Evolutionary conservation across 805 yeast species (phyloP), one percentile per base, ranked within the genome.

Genomic region (Zygoascus bituminiphila): DNA sequence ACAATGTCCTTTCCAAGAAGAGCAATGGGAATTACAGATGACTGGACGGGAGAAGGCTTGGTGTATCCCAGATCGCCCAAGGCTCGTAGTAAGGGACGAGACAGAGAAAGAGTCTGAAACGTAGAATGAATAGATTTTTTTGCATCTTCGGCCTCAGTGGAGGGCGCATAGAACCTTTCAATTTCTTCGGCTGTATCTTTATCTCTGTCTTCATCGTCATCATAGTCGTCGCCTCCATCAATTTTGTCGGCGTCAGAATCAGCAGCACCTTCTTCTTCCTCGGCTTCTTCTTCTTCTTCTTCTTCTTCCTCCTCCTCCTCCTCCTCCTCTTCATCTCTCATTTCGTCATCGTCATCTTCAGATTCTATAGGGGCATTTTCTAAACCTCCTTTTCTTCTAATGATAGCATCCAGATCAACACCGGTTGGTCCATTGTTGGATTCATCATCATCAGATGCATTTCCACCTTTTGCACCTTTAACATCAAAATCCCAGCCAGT

Each of bases 31-130:
- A 93, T 89, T 7, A 95, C 79, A 0, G 96, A 85, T 52, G 89
- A 74, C 71, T 93, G 98, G 69, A 93, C 87, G 12, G 96, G 95
- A 0, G 97, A 84, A 6, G 98, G 98, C 44, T 76, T 77, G n/a
- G 79, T 62, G 64, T 89, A 93, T 5, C 95, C 95, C 35, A 93
- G 71, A 26, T 81, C 81, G 12, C 84, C 73, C 47, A 93, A 69
- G 35, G 95, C 96, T 61, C 85, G 85, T 52, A 91, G 70, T 10
- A 91, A 78, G 1, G 98, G 98, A 59, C 99, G 79, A 1, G 98
- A 88, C 23, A 93, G 73, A 42, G 84, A 81, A 48, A 93, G 69
- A 0, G 84, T 72, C 57, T 84, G 84, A 70, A 93, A 93, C 6
- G 82, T 77, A 37, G 72, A 69, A 62, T 83, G 86, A 0, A 72